These are phyloP conservation scores for Mycena leptocephala DNA, from an alignment of 768 basidiomycete genomes.

Conservation along the genomic window DNA sequence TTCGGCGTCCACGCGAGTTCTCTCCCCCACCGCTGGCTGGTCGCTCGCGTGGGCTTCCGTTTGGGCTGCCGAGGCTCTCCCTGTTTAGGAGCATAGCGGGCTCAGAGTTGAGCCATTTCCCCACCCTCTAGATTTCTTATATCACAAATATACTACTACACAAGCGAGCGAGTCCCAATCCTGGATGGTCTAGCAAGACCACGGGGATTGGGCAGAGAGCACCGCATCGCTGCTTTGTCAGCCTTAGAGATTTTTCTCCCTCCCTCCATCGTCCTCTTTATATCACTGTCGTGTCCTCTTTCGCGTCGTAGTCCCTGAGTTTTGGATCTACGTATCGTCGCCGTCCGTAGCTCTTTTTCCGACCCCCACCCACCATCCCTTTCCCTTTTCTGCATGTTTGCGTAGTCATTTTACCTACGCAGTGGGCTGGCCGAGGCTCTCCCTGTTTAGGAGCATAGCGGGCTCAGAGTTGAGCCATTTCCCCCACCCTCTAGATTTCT, in stretches of 20 bases:
- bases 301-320: too few relatives aligned
- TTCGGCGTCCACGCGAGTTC: conserved; percentile 4
- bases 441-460: neutral
- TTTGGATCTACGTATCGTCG: too few relatives aligned
- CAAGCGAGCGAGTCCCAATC: too few relatives aligned
- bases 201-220: neutral
- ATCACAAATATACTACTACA: too few relatives aligned
- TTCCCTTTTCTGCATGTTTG: neutral
- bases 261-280: neutral
- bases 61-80: conserved; percentile 2
- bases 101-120: neutral
- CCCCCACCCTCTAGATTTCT: too few relatives aligned
- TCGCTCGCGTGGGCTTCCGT: neutral
- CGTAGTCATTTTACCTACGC: neutral
- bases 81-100: neutral
- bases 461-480: neutral
- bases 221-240: neutral
- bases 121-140: too few relatives aligned
- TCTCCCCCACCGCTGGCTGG: conserved; percentile 23
- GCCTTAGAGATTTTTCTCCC: neutral
- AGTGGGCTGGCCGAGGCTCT: neutral
- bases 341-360: too few relatives aligned
- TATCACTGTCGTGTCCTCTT: neutral
- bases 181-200: too few relatives aligned
- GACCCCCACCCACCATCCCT: neutral